Conservation (phyloP, 345 rosid genomes). For the Salix suchowensis region DNA sequence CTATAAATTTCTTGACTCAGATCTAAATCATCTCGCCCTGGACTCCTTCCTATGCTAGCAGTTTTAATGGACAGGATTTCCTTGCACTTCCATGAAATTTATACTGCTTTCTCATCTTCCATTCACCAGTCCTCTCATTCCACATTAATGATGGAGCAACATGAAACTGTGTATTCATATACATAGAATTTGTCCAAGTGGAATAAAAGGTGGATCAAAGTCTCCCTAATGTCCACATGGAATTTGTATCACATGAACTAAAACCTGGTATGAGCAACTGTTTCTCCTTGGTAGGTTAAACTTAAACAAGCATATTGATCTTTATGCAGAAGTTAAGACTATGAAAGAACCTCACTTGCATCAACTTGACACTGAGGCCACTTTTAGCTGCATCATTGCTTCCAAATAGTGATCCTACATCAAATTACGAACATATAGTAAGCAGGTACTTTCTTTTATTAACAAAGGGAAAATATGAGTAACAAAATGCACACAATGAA, state of each 20-base stretch:
- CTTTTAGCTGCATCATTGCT: constrained; percentile 63
- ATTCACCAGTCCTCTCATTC: not conserved
- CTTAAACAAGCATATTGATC: not conserved
- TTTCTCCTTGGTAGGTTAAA: not conserved
- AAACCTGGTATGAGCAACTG: not conserved
- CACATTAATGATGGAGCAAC: not conserved
- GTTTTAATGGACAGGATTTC: not conserved
- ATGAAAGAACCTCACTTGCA: constrained; percentile 55
- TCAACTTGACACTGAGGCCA: constrained; percentile 63
- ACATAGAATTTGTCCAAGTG: not conserved
- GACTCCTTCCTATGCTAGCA: not conserved
- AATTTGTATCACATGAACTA: not conserved
- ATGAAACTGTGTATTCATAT: not conserved
- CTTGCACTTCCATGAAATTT: not conserved
- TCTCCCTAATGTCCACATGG: not conserved
- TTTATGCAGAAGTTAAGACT: not conserved
- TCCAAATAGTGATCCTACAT: constrained; percentile 84
- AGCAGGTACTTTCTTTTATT: constrained; percentile 2
- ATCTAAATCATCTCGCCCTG: not conserved
- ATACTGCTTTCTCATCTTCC: not conserved
- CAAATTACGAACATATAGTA: constrained; percentile 11
- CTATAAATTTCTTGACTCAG: not conserved
- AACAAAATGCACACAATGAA: not conserved
- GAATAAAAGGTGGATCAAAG: not conserved
- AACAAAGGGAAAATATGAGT: not conserved